Conservation (phyloP, 2,329 filamentous ascomycete genomes). For the Seiridium unicorne region DNA sequence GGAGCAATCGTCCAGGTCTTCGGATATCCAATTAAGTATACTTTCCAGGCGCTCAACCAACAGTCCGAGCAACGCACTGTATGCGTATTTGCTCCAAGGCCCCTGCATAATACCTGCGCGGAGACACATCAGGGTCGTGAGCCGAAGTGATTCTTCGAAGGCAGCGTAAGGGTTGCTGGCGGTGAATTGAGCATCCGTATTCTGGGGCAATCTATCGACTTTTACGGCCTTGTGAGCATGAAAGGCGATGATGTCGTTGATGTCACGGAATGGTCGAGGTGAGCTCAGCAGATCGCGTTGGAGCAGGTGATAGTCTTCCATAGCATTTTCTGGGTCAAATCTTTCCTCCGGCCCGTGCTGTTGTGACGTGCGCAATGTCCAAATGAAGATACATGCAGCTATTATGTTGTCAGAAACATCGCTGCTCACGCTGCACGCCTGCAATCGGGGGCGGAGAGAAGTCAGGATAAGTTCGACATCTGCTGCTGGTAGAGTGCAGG, state of each 20-base stretch:
- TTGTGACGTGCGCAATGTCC: not conserved
- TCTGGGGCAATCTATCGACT: not conserved
- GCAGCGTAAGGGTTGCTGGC: not conserved
- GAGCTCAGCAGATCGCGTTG: not conserved
- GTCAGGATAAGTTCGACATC: not conserved
- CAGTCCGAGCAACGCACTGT: not conserved
- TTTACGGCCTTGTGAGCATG: not conserved
- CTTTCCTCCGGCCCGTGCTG: not conserved
- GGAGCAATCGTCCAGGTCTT: not conserved
- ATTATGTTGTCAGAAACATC: not conserved
- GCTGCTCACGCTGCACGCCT: not conserved
- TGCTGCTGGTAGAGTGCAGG: not conserved
- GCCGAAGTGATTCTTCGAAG: not conserved
- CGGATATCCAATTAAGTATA: not conserved
- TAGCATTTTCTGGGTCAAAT: not conserved
- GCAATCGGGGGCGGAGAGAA: not conserved
- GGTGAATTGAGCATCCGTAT: not conserved
- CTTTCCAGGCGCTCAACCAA: not conserved
- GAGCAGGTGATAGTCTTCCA: not conserved
- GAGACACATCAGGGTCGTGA: not conserved
- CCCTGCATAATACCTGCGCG: not conserved
- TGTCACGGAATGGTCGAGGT: not conserved
- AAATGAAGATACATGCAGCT: not conserved
- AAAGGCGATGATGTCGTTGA: not conserved
- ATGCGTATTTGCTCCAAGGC: not conserved